Evolutionary conservation across 768 basidiomycete genomes (phyloP), one percentile per base, ranked within the genome.

Genomic region (Roridomyces roridus): DNA sequence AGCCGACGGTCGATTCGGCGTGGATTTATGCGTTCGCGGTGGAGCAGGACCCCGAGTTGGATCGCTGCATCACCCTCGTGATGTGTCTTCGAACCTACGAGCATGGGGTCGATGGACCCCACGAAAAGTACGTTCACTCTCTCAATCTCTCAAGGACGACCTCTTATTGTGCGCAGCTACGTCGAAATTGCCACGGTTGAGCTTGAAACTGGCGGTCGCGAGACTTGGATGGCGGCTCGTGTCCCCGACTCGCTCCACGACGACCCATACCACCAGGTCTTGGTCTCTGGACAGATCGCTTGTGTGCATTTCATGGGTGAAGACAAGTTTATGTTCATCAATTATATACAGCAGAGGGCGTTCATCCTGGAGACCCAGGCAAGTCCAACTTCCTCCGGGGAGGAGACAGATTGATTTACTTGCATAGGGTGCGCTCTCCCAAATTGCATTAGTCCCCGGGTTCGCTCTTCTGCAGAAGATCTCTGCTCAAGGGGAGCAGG

Each of bases 1-100:
- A 28, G 12, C 21, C 46, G 1, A 14, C 5, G 2, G 12, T 39
- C 0, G 31, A n/a, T 3, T 4, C 7, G 1, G 37, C 42, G 7
- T 0, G 0, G 15, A 26, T 56, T 4, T 2, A 18, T 2, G 20
- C 9, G 15, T 62, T 57, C 35, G 49, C 59, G 17, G 44, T 45
- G 40, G 55, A 66, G n/a, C n/a, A n/a, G n/a, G n/a, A n/a, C n/a
- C n/a, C n/a, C n/a, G 51, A 42, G 20, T 42, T 17, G 6, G 34
- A 26, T 31, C 23, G 26, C 25, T 42, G 31, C 23, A 26, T 28
- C 3, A n/a, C 26, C 2, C 17, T 46, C 5, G 14, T 46, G n/a
- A n/a, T n/a, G n/a, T n/a, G n/a, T n/a, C n/a, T n/a, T n/a, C n/a
- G n/a, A n/a, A n/a, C n/a, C n/a, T n/a, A n/a, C n/a, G n/a, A n/a